phyloP scores from a whole-genome alignment of 805 yeast species.

The Kockiozyma suomiensis region DNA sequence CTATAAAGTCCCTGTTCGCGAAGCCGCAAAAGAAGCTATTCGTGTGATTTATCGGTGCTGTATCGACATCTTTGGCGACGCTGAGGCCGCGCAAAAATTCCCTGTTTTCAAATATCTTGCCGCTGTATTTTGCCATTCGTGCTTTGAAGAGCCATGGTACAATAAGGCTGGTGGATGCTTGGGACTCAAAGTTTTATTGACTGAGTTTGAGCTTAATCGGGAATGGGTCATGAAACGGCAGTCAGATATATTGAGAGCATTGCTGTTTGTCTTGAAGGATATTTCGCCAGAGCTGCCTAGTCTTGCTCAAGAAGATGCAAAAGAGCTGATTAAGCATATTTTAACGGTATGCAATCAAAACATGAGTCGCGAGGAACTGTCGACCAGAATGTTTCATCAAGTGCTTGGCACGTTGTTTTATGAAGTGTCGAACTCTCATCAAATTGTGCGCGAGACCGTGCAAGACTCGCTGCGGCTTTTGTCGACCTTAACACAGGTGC shows the following conservation, averaged over 20 bases:
- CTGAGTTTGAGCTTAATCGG: conserved; percentile 66
- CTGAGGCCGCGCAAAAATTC: conserved; percentile 66
- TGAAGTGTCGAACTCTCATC: conserved; percentile 87
- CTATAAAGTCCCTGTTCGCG: conserved; percentile 68
- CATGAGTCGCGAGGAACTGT: conserved; percentile 62
- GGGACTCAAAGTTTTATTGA: conserved; percentile 74
- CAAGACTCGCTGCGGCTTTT: conserved; percentile 68
- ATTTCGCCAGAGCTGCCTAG: conserved; percentile 86
- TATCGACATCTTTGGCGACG: conserved; percentile 64
- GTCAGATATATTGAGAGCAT: conserved; percentile 79
- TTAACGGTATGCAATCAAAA: conserved; percentile 66
- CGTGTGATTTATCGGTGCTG: conserved; percentile 64
- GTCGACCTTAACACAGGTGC: conserved; percentile 67
- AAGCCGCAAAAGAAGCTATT: conserved; percentile 69
- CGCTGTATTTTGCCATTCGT: conserved; percentile 82
- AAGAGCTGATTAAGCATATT: conserved; percentile 63
- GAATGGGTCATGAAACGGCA: conserved; percentile 77
- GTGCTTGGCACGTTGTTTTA: conserved; percentile 87
- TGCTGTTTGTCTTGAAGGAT: conserved; percentile 87
- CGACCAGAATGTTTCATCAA: conserved; percentile 74
- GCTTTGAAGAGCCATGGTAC: conserved; percentile 87
- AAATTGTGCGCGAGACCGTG: conserved; percentile 78
- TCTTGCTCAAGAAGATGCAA: conserved; percentile 72
- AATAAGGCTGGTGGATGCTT: conserved; percentile 85
- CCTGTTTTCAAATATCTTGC: conserved; percentile 77